phyloP scores from a whole-genome alignment of 768 basidiomycete genomes.

The Leccinum broughii region DNA sequence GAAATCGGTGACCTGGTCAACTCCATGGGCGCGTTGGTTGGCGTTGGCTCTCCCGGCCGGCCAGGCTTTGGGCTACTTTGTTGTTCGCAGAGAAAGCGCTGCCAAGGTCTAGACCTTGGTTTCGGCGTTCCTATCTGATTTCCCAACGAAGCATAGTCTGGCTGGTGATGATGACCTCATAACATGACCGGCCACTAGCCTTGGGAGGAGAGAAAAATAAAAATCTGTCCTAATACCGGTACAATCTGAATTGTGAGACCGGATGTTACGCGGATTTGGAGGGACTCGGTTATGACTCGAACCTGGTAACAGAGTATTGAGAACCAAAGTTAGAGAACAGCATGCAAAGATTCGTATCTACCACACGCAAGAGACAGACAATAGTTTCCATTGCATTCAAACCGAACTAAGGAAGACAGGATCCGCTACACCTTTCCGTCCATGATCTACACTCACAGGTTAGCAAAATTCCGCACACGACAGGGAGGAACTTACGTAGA shows the following conservation, averaged over 20 bases:
- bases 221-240: too few species aligned
- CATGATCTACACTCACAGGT: conserved; percentile 17
- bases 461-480: not conserved
- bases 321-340: not conserved
- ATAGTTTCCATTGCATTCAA: not conserved
- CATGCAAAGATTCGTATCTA: not conserved
- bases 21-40: not conserved
- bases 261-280: not conserved
- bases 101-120: too few species aligned
- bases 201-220: not conserved
- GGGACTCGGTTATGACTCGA: not conserved
- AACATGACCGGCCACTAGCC: not conserved
- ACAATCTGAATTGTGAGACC: not conserved
- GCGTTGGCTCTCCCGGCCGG: not conserved
- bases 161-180: not conserved
- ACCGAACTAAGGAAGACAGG: not conserved
- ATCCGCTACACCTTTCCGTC: conserved; percentile 21
- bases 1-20: too few species aligned
- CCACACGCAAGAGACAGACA: not conserved
- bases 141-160: not conserved
- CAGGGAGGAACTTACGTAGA: conserved; percentile 17
- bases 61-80: not conserved
- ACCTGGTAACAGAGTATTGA: not conserved
- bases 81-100: not conserved
- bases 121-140: not conserved